phyloP scores from a whole-genome alignment of 345 rosid genomes.

The Aethionema arabicum region DNA sequence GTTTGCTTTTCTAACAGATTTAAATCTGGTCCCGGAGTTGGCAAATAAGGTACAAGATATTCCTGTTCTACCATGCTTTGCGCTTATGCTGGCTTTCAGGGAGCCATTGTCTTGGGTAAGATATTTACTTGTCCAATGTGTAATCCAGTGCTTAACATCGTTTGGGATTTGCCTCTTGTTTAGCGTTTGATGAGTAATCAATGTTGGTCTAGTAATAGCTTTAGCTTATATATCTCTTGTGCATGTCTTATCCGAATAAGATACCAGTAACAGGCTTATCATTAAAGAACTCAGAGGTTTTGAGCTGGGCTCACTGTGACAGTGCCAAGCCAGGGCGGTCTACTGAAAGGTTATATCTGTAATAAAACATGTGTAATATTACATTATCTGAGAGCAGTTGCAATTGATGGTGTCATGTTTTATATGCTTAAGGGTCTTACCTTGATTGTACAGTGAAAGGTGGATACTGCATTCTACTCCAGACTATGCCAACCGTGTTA shows the following conservation, averaged over 20 bases:
- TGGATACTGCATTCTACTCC: conserved; percentile 82
- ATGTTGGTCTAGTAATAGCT: background rate
- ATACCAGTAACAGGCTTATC: conserved; percentile 68
- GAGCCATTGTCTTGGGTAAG: conserved; percentile 74
- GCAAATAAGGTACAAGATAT: conserved; percentile 53
- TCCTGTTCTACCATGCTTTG: conserved; percentile 74
- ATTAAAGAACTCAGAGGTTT: conserved; percentile 56
- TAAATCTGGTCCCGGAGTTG: conserved; percentile 52
- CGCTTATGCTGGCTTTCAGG: conserved; percentile 76
- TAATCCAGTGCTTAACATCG: background rate
- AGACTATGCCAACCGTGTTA: conserved; percentile 56
- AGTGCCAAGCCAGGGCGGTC: conserved; percentile 81
- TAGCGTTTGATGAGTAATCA: background rate
- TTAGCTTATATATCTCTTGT: conserved; percentile 11
- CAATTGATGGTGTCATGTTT: conserved; percentile 3
- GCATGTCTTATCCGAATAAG: conserved; percentile 39
- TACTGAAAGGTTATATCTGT: conserved; percentile 45
- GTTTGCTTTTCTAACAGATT: conserved; percentile 45
- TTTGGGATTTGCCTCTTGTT: background rate
- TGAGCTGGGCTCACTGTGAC: conserved; percentile 78
- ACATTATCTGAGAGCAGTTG: conserved; percentile 2
- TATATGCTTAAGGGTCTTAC: background rate
- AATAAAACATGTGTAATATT: background rate
- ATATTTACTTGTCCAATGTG: conserved; percentile 3
- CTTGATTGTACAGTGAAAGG: conserved; percentile 52